Evolutionary conservation across 1,284 basidiomycete species (phyloP).

Genomic region (Cutaneotrichosporon cyanovorans): DNA sequence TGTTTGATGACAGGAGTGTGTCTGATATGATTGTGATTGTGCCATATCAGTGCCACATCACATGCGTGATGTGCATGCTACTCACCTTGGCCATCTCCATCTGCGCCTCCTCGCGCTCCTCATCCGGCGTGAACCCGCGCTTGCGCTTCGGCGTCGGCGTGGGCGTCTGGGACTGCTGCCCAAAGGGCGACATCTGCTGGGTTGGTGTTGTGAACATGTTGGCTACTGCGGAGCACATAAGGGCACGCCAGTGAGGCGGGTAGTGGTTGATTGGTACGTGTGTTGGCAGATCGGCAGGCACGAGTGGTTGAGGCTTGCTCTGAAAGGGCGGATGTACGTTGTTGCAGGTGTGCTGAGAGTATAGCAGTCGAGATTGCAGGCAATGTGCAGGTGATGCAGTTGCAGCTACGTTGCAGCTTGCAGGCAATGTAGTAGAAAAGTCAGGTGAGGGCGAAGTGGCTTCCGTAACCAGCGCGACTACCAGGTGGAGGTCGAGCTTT

Average conservation of each 20-base stretch:
- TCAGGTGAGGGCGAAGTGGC: no score
- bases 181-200: neutral
- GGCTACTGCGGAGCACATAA: neutral
- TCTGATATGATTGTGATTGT: no score
- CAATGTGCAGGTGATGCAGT: no score
- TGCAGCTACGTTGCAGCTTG: no score
- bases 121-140: slow-evolving; percentile 19
- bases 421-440: no score
- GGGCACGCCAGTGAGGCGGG: neutral
- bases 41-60: no score
- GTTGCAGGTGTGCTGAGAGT: neutral
- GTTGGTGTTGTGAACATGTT: neutral
- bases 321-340: neutral
- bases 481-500: no score
- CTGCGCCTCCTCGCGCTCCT: slow-evolving; percentile 6
- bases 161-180: neutral
- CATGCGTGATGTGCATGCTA: no score
- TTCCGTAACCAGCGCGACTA: no score
- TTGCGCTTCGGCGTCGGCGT: slow-evolving; percentile 33
- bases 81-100: slow-evolving; percentile 6
- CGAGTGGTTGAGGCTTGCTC: neutral
- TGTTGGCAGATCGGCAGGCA: neutral
- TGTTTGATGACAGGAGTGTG: no score
- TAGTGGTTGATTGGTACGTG: neutral
- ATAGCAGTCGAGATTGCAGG: no score